Percentiles rank a stretch among this genome's conserved stretches.
Conservation (phyloP, 371 early-diverging fungal species). For the Cokeromyces recurvatus region DNA sequence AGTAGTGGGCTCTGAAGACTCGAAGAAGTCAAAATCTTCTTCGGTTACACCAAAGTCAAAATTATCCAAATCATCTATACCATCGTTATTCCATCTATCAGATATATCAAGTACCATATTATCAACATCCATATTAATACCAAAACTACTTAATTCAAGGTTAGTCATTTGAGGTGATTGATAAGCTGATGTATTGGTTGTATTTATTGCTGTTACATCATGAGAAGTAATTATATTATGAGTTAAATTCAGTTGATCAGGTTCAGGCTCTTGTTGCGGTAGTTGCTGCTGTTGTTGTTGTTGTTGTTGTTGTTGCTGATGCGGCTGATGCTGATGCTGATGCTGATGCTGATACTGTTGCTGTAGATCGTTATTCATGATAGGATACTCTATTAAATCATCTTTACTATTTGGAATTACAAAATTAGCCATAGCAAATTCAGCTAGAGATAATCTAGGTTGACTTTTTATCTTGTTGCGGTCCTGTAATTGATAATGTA, state of each 20-base stretch:
- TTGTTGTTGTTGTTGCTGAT: background rate
- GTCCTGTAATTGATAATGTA: background rate
- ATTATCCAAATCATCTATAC: constrained; percentile 33
- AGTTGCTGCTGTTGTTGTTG: background rate
- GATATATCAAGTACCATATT: constrained; percentile 23
- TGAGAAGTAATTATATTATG: background rate
- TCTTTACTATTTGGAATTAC: constrained; percentile 5
- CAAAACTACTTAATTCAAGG: constrained; percentile 15
- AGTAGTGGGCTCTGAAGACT: background rate
- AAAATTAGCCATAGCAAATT: constrained; percentile 18
- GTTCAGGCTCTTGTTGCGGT: constrained; percentile 1
- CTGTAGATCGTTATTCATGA: background rate
- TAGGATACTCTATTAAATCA: constrained; percentile 10
- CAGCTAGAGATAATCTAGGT: constrained; percentile 10
- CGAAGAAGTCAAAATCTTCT: constrained; percentile 45
- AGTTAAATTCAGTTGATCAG: background rate
- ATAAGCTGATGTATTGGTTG: constrained; percentile 1
- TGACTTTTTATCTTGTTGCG: background rate
- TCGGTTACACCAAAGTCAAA: constrained; percentile 45
- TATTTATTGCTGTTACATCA: background rate
- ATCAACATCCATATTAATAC: constrained; percentile 18
- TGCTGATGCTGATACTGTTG: background rate
- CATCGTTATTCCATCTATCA: constrained; percentile 31
- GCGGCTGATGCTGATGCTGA: background rate
- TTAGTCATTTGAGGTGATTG: constrained; percentile 16